phyloP scores from a whole-genome alignment of 495 filamentous ascomycete genomes.

The Gamarada debralockiae region DNA sequence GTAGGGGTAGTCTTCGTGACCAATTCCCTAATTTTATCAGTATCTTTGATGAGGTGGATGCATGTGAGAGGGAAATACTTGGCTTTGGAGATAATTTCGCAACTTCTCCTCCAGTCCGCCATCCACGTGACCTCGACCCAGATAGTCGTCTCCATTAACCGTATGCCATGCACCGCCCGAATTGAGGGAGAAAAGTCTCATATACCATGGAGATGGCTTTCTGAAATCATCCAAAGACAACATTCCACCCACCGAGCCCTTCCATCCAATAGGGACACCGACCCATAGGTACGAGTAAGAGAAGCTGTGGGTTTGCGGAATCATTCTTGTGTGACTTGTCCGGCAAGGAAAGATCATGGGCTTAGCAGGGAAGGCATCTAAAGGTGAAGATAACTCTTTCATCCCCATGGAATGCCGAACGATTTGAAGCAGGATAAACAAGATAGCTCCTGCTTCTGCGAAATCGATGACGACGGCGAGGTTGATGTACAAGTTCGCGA shows the following conservation, averaged over 20 bases:
- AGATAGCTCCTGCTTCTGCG: not conserved
- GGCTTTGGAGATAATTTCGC: slow-evolving; percentile 46
- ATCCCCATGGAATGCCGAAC: slow-evolving; percentile 5
- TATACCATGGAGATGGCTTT: slow-evolving; percentile 19
- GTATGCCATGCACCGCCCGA: slow-evolving; percentile 45
- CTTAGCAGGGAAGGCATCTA: slow-evolving; percentile 12
- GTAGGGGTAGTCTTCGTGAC: slow-evolving; percentile 49
- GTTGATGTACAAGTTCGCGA: slow-evolving; percentile 1
- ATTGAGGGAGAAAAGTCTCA: slow-evolving; percentile 25
- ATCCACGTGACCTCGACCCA: slow-evolving; percentile 43
- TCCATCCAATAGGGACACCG: slow-evolving; percentile 61
- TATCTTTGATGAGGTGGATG: too few species aligned
- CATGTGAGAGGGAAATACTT: slow-evolving; percentile 6
- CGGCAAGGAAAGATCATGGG: slow-evolving; percentile 55
- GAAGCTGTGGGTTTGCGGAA: slow-evolving; percentile 61
- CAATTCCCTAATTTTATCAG: slow-evolving; percentile 35
- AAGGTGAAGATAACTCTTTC: not conserved
- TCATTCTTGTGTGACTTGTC: slow-evolving; percentile 57
- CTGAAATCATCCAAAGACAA: slow-evolving; percentile 44
- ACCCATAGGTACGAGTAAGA: slow-evolving; percentile 63
- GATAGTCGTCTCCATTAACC: slow-evolving; percentile 55
- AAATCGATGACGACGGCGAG: slow-evolving; percentile 5
- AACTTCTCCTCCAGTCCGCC: slow-evolving; percentile 55
- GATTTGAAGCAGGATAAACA: slow-evolving; percentile 10
- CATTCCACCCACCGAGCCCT: slow-evolving; percentile 46